Evolutionary conservation across 441 rosid genomes (phyloP), one percentile per base, ranked within the genome.

Genomic region (Bocquillonia castaneifolia): DNA sequence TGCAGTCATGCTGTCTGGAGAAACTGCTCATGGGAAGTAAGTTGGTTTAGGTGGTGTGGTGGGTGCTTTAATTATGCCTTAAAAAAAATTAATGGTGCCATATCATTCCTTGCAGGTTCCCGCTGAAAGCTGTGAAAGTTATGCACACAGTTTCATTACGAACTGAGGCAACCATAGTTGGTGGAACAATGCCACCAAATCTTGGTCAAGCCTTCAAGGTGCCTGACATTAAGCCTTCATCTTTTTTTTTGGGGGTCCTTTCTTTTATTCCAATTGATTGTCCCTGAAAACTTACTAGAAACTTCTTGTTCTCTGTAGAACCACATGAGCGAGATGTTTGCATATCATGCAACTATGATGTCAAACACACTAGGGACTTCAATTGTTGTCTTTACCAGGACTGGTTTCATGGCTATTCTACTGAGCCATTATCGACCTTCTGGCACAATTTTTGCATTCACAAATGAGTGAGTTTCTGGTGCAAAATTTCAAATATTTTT

Each of bases 331-430:
- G 99, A 90, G 87, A 94, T 90, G 97, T 92, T 92, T 84, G 99
- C 98, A 51, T 91, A 94, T 80, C 99, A 88, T 74, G 99, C 99
- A 63, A 92, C 99, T 70, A 88, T 92, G 96, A 94, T 92, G 98
- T 92, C 99, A 37, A 94, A 94, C 86, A 92, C 97, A 5, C 99
- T 94, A 61, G 97, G 92, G 76, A 90, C 92, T 64, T 90, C 96
- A 45, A 88, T 89, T 31, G 96, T 94, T 72, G 99, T 94, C 80
- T 94, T 94, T 85, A 94, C 98, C 48, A 88, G 87, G 81, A 87
- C 90, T 59, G 99, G 97, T 69, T 94, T 88, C 83, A 94, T 92
- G 98, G 89, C 96, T 72, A 85, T 90, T 61, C 73, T 92, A 59
- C 78, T 92, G 66, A 87, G 98, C 83, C 98, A 92, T 76, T 92